phyloP scores from a whole-genome alignment of 768 basidiomycete species.

The Trametes maxima region DNA sequence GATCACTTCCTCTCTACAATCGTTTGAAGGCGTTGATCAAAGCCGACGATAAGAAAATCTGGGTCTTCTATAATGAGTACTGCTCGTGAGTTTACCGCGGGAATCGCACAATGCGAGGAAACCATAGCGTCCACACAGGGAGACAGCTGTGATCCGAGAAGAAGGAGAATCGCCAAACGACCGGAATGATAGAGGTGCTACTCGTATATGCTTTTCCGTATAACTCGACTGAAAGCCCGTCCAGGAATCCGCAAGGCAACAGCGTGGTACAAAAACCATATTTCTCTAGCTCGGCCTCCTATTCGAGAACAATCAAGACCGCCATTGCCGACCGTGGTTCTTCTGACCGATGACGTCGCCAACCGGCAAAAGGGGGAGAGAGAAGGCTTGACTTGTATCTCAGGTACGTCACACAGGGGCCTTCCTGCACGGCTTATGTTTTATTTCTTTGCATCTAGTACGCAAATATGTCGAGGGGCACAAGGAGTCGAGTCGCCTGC shows the following conservation, averaged over 20 bases:
- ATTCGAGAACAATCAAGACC: conserved; percentile 50
- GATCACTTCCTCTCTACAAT: conserved; percentile 90
- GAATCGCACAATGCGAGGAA: background rate
- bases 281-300: conserved; percentile 53
- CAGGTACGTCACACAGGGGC: conserved; percentile 48
- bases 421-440: background rate
- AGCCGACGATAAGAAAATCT: conserved; percentile 83
- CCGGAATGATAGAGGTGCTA: conserved; percentile 86
- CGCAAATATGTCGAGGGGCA: conserved; percentile 81
- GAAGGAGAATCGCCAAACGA: conserved; percentile 89
- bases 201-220: background rate
- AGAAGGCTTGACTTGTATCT: conserved; percentile 60
- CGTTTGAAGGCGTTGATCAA: conserved; percentile 84
- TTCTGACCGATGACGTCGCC: conserved; percentile 88
- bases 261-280: conserved; percentile 83
- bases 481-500: conserved; percentile 61
- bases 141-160: conserved; percentile 78
- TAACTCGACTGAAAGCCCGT: background rate
- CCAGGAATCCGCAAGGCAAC: conserved; percentile 87
- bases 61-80: conserved; percentile 88
- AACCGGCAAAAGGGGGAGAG: conserved; percentile 77
- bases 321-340: conserved; percentile 62
- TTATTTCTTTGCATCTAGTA: conserved; percentile 43
- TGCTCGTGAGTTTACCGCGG: conserved; percentile 58
- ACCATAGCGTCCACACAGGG: conserved; percentile 43